Evolutionary conservation across 345 rosid species (phyloP), one percentile per base, ranked within the genome.

Genomic region (Salix brachista): DNA sequence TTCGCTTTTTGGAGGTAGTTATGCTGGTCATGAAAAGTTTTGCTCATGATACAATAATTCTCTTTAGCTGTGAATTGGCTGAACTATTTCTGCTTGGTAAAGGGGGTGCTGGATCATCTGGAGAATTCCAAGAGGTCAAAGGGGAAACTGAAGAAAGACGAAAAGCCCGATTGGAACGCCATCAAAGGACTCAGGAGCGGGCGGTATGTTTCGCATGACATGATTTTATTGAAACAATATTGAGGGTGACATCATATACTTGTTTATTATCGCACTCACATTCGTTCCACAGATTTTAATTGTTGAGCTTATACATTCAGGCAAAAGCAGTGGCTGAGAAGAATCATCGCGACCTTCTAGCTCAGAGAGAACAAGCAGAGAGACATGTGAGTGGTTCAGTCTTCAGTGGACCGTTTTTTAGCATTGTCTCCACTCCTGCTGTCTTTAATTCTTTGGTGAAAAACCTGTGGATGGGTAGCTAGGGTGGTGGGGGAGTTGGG

Each of bases 71-170:
- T 64, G 36, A 74, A 75, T 71, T 72, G 44, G 52, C 78, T 77
- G 74, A 75, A 70, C 73, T 67, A 12, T 52, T 72, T 84, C 84
- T 73, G 25, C 21, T 83, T 83, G 71, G 77, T 78, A 84, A 78
- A 92, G 94, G 82, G 74, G 66, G 67, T 62, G 84, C 84, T 56
- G 67, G 87, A 56, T 80, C 89, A 26, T 72, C 94, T 52, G 92
- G 94, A 82, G 97, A 86, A 6, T 96, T 96, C 84, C 96, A 83
- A 83, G 99, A 93, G 3, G 84, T 93, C 78, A 94, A 89, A 54
- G 99, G 98, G 71, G 99, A 96, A 85, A 93, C 84, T 76, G 97
- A 93, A 83, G 99, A 96, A 80, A 88, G 99, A 79, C 84, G 98
- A 41, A 90, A 89, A 80, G 97, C 98, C 68, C 88, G 98, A 84